phyloP scores from a whole-genome alignment of 2,329 filamentous ascomycete genomes.

The Colletotrichum agaves region DNA sequence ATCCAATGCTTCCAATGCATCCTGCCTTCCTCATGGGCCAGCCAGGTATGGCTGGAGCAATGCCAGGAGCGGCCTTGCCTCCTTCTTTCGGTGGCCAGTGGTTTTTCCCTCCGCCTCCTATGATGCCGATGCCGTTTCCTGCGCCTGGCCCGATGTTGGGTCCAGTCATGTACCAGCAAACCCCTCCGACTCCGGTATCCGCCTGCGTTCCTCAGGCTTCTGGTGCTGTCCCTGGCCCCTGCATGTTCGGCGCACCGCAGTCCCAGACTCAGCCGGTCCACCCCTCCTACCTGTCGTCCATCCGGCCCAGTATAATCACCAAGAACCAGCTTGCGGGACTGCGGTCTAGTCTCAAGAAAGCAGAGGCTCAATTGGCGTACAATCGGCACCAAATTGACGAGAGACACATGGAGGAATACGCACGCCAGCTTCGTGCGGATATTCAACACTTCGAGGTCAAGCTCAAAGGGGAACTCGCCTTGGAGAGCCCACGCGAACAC shows the following conservation, averaged over 20 bases:
- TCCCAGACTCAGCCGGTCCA: neutral
- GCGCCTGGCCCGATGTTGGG: constrained; percentile 39
- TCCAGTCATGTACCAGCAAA: constrained; percentile 38
- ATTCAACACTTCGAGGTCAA: constrained; percentile 62
- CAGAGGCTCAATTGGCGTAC: constrained; percentile 68
- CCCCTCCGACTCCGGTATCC: constrained; percentile 14
- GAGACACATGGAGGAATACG: constrained; percentile 58
- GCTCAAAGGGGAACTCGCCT: constrained; percentile 56
- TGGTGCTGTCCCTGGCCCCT: neutral
- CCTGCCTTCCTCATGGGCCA: constrained; percentile 15
- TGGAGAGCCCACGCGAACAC: constrained; percentile 53
- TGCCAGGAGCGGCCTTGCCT: constrained; percentile 13
- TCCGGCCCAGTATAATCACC: constrained; percentile 69
- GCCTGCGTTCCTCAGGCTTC: neutral
- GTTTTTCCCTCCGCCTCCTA: constrained; percentile 29
- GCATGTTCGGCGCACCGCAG: neutral
- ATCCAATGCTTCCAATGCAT: constrained; percentile 27
- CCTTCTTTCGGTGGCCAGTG: constrained; percentile 28
- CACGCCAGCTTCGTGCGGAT: constrained; percentile 53
- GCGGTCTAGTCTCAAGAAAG: constrained; percentile 62
- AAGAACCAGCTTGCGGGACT: constrained; percentile 66
- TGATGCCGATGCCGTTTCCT: constrained; percentile 40
- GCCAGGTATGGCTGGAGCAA: neutral
- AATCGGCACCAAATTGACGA: constrained; percentile 73
- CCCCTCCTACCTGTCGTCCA: constrained; percentile 60